Percentiles rank a stretch among this genome's conserved stretches.
Evolutionary conservation across 169 alveolate species (phyloP).

Genomic region (Eimeria brunetti): DNA sequence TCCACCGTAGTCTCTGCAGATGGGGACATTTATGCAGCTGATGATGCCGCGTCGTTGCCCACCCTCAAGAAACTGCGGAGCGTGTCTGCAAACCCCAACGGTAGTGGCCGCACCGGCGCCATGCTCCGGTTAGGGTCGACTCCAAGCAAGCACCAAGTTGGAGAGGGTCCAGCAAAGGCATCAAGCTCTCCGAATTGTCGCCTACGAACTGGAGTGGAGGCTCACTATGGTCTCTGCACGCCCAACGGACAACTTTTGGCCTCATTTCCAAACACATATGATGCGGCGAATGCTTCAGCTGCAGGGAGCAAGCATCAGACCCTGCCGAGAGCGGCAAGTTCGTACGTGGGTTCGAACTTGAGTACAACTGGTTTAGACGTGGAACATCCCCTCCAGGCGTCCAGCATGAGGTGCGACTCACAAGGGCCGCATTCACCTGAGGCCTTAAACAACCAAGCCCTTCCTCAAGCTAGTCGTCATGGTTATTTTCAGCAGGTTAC

Average conservation of each 20-base stretch:
- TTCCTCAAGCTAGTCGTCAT: not conserved
- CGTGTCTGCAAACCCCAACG: conserved; percentile 28
- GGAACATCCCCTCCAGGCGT: not conserved
- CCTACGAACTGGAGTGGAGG: not conserved
- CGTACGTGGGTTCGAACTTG: not conserved
- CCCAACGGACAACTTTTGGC: not conserved
- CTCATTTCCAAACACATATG: not conserved
- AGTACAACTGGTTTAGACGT: not conserved
- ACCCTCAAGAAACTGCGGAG: conserved; percentile 60
- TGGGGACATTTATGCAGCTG: not conserved
- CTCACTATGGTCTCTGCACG: not conserved
- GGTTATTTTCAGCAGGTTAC: not conserved
- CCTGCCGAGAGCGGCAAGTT: not conserved
- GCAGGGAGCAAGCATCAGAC: conserved; percentile 23
- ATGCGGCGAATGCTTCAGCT: not conserved
- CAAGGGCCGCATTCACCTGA: not conserved
- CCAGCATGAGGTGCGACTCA: not conserved
- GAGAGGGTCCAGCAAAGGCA: not conserved
- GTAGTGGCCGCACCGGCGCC: not conserved
- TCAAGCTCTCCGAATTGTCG: not conserved
- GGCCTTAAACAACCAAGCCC: not conserved
- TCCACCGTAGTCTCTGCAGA: not conserved
- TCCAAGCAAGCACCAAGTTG: not conserved
- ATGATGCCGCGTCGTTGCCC: conserved; percentile 32
- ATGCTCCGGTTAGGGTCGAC: conserved; percentile 31